These are phyloP conservation scores for Phytophthora idaei DNA, from an alignment of 352 stramenopile genomes.

Conservation along the genomic window DNA sequence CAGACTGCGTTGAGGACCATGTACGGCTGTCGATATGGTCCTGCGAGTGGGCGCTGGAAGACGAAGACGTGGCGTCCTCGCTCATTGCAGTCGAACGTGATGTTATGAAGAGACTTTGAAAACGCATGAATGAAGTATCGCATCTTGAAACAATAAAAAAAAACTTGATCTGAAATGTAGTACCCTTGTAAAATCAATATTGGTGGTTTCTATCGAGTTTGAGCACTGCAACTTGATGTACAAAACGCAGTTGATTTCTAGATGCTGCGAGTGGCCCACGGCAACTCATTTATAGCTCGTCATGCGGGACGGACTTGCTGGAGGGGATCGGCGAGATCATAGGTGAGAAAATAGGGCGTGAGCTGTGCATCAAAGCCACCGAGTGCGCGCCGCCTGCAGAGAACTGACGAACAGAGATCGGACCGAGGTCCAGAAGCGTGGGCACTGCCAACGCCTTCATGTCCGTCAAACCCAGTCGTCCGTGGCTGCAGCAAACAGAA, in stretches of 20 bases:
- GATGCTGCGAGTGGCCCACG: neutral
- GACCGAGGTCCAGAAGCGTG: slow-evolving; percentile 56
- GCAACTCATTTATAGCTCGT: slow-evolving; percentile 25
- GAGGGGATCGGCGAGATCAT: slow-evolving; percentile 56
- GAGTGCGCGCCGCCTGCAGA: slow-evolving; percentile 80
- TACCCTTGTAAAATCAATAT: slow-evolving; percentile 4
- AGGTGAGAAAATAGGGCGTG: slow-evolving; percentile 58
- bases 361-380: slow-evolving; percentile 70
- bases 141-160: too few species aligned
- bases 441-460: slow-evolving; percentile 62
- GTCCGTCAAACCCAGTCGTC: slow-evolving; percentile 62
- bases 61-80: slow-evolving; percentile 27
- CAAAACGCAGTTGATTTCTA: slow-evolving; percentile 1
- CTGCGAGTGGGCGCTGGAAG: slow-evolving; percentile 22
- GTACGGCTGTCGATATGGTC: slow-evolving; percentile 7
- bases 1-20: slow-evolving; percentile 17
- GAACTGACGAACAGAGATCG: slow-evolving; percentile 67
- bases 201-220: slow-evolving; percentile 9
- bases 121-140: neutral
- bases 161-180: neutral
- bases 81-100: slow-evolving; percentile 18
- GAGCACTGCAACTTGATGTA: slow-evolving; percentile 22
- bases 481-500: slow-evolving; percentile 51
- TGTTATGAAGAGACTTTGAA: slow-evolving; percentile 4
- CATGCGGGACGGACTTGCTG: slow-evolving; percentile 31